These are phyloP conservation scores for Tricholoma matsutake DNA, from an alignment of 768 basidiomycete species.

Conservation along the genomic window DNA sequence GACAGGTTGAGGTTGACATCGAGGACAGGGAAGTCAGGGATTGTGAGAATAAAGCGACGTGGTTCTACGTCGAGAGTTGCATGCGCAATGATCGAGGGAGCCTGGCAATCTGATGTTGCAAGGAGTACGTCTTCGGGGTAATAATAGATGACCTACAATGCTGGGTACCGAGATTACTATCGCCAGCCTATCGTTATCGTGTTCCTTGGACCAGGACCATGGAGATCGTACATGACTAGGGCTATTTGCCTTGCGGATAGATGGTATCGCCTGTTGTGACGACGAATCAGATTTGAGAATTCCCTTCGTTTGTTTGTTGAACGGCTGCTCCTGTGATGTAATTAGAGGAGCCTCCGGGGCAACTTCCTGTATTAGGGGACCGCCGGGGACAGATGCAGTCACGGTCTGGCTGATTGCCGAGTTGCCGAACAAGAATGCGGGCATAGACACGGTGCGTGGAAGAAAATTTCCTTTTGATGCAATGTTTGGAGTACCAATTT, in stretches of 20 bases:
- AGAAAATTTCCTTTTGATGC: conserved; percentile 66
- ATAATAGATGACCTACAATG: conserved; percentile 43
- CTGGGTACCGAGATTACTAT: conserved; percentile 53
- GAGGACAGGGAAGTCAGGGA: conserved; percentile 47
- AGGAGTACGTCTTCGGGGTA: not conserved
- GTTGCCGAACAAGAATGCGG: conserved; percentile 35
- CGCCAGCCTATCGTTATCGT: conserved; percentile 36
- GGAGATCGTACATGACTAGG: conserved; percentile 27
- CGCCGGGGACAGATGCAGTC: conserved; percentile 21
- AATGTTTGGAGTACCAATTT: conserved; percentile 74
- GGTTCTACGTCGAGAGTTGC: conserved; percentile 67
- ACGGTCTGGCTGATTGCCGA: conserved; percentile 9
- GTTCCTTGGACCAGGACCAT: conserved; percentile 55
- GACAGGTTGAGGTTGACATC: conserved; percentile 56
- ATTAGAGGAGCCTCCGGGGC: not conserved
- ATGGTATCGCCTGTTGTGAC: conserved; percentile 3
- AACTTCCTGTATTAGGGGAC: conserved; percentile 49
- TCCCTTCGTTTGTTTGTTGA: conserved; percentile 30
- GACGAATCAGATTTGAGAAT: conserved; percentile 37
- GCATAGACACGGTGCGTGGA: conserved; percentile 57
- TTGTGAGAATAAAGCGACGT: conserved; percentile 48
- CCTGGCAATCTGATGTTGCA: conserved; percentile 31
- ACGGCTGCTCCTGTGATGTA: conserved; percentile 6
- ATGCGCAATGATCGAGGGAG: conserved; percentile 38
- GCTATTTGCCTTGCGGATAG: not conserved